Conservation (phyloP, 768 basidiomycete species). For the Phylloporus arenicola region DNA sequence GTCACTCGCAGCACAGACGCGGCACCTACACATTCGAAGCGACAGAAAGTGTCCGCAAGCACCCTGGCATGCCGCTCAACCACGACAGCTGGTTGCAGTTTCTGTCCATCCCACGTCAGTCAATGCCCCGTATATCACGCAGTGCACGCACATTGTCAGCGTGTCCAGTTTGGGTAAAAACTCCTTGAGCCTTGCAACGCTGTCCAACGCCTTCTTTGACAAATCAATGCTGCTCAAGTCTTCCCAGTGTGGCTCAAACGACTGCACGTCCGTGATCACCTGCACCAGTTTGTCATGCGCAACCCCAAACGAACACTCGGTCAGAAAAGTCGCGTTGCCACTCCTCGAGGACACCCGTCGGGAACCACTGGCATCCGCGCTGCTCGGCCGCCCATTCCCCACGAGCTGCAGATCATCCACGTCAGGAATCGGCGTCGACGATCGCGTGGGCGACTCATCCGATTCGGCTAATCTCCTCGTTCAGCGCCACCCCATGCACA, state of each 20-base stretch:
- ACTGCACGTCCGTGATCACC: slow-evolving; percentile 90
- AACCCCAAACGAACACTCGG: slow-evolving; percentile 94
- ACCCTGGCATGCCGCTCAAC: slow-evolving; percentile 72
- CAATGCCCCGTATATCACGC: neutral
- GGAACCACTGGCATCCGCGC: slow-evolving; percentile 22
- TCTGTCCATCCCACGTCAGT: slow-evolving; percentile 36
- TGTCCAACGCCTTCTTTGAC: slow-evolving; percentile 52
- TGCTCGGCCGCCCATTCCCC: slow-evolving; percentile 37
- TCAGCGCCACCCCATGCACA: slow-evolving; percentile 3
- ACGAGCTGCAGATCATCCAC: slow-evolving; percentile 46
- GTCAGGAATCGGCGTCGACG: slow-evolving; percentile 41
- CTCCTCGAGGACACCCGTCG: slow-evolving; percentile 42
- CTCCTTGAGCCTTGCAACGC: slow-evolving; percentile 74
- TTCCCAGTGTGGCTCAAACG: slow-evolving; percentile 95
- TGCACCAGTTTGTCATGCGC: slow-evolving; percentile 88
- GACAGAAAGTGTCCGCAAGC: slow-evolving; percentile 71
- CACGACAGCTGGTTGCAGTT: slow-evolving; percentile 71
- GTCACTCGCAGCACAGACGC: slow-evolving; percentile 6
- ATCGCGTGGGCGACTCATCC: slow-evolving; percentile 55
- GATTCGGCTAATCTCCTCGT: slow-evolving; percentile 22
- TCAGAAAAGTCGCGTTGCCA: slow-evolving; percentile 69
- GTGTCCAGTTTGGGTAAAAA: slow-evolving; percentile 79
- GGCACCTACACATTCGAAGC: slow-evolving; percentile 62
- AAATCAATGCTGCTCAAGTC: slow-evolving; percentile 69
- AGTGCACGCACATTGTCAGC: slow-evolving; percentile 62